Evolutionary conservation across 176 grass and related monocot genomes (phyloP), one percentile per base, ranked within the genome.

Genomic region (Coix lacrymajobi): DNA sequence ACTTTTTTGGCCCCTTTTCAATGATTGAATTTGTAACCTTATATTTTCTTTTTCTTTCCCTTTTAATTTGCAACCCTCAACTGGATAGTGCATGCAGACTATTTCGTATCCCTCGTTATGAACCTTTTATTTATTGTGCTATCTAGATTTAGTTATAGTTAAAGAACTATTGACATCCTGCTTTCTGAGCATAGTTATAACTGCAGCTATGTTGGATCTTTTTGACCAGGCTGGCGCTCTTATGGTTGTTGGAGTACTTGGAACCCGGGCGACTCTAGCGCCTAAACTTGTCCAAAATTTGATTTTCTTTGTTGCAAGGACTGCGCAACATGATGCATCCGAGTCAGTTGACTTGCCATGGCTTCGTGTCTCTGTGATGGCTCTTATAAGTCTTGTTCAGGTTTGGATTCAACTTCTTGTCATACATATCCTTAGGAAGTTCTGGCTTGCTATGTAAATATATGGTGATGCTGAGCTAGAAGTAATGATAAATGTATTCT

Each of bases 351-450:
- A 98, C 83, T 85, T 98, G 69, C 90, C 96, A 30, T 98, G 96
- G 96, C 88, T 98, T 81, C 90, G 90, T 86, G 89, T 95, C 72
- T 91, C 81, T 43, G 79, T 83, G 82, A 98, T 98, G 92, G 92
- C 96, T 81, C 79, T 98, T 56, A 91, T 95, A 88, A 95, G 78
- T 19, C 90, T 98, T 70, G 90, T 95, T 78, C 96, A 98, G 92
- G 96, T 98, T 82, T 76, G 43, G 6, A 46, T 56, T 25, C 48
- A 66, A 44, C 5, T 83, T 67, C 72, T 78, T 84, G 14, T 81
- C 49, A 20, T 68, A 60, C 36, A n/a, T 46, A 73, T 60, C 34
- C 46, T n/a, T 83, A 45, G 8, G 62, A 79, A 66, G 16, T 11
- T 6, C 17, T 43, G 19, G 17, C 10, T 7, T 79, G n/a, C 30